Conservation (phyloP, 768 basidiomycete species). For the Macrocybe gigantea region DNA sequence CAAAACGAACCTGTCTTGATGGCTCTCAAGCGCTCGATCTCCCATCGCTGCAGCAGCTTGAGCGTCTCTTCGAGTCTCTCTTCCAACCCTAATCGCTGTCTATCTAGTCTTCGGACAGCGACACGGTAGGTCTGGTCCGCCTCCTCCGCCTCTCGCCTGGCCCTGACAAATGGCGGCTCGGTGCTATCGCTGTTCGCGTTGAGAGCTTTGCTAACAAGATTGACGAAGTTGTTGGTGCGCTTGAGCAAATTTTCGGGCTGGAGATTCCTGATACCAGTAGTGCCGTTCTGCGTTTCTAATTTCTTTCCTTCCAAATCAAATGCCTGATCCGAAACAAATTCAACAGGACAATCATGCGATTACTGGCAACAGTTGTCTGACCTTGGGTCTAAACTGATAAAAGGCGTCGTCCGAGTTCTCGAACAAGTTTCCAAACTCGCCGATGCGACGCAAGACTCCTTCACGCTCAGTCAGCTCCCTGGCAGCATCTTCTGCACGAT, state of each 20-base stretch:
- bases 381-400: slow-evolving; percentile 83
- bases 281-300: slow-evolving; percentile 9
- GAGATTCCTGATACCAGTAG: slow-evolving; percentile 14
- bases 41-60: slow-evolving; percentile 79
- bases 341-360: neutral
- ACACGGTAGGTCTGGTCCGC: slow-evolving; percentile 79
- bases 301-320: slow-evolving; percentile 48
- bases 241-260: slow-evolving; percentile 54
- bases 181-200: slow-evolving; percentile 33
- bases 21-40: slow-evolving; percentile 73
- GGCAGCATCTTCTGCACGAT: slow-evolving; percentile 74
- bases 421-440: slow-evolving; percentile 79
- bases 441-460: slow-evolving; percentile 62
- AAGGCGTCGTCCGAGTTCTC: slow-evolving; percentile 74
- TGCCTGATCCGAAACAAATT: slow-evolving; percentile 31
- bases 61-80: slow-evolving; percentile 81
- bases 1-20: slow-evolving; percentile 66
- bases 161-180: slow-evolving; percentile 66
- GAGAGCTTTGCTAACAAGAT: slow-evolving; percentile 68
- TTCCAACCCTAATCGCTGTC: slow-evolving; percentile 81
- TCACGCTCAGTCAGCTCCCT: slow-evolving; percentile 57
- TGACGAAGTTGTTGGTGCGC: slow-evolving; percentile 64
- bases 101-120: slow-evolving; percentile 76
- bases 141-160: slow-evolving; percentile 72
- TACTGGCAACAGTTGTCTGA: slow-evolving; percentile 19